Percentiles rank a stretch among this genome's conserved stretches.
phyloP scores from a whole-genome alignment of 2,329 filamentous ascomycete genomes.

The Knufia fluminis region DNA sequence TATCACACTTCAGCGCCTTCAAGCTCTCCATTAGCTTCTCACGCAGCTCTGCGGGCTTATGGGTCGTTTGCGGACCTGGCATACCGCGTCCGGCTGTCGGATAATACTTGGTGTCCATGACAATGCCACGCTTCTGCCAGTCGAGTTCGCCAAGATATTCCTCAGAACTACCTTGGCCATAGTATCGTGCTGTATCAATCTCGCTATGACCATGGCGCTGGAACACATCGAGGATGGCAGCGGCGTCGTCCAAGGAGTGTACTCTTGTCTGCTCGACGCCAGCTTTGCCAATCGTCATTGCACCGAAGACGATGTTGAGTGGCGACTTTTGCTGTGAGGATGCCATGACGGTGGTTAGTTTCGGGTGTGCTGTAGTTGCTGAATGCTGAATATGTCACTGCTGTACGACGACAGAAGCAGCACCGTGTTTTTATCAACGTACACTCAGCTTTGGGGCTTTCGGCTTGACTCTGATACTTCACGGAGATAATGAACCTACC shows the following conservation, averaged over 20 bases:
- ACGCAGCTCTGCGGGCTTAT: constrained; percentile 55
- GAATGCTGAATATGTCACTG: no score
- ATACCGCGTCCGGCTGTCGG: constrained; percentile 33
- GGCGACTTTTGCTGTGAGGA: not conserved
- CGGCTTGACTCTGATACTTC: no score
- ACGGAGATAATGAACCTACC: no score
- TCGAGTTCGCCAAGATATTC: constrained; percentile 63
- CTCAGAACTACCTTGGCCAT: constrained; percentile 65
- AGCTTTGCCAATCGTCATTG: constrained; percentile 9
- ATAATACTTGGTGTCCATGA: constrained; percentile 71
- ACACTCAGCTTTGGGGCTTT: no score
- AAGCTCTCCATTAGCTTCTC: constrained; percentile 56
- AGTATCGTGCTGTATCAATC: constrained; percentile 71
- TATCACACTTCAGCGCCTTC: constrained; percentile 31
- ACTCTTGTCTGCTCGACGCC: constrained; percentile 8
- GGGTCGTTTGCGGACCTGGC: constrained; percentile 42
- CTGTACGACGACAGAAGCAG: no score
- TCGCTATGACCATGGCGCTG: constrained; percentile 74
- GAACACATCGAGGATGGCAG: constrained; percentile 26
- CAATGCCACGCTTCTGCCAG: constrained; percentile 72
- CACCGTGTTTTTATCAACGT: no score
- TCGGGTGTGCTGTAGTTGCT: no score
- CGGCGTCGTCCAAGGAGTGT: constrained; percentile 17
- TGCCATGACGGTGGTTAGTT: constrained; percentile 7
- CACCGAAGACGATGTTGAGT: constrained; percentile 8